Percentiles rank a stretch among this genome's conserved stretches.
phyloP scores from a whole-genome alignment of 1,139 yeast genomes.

The Suhomyces anneliseae region DNA sequence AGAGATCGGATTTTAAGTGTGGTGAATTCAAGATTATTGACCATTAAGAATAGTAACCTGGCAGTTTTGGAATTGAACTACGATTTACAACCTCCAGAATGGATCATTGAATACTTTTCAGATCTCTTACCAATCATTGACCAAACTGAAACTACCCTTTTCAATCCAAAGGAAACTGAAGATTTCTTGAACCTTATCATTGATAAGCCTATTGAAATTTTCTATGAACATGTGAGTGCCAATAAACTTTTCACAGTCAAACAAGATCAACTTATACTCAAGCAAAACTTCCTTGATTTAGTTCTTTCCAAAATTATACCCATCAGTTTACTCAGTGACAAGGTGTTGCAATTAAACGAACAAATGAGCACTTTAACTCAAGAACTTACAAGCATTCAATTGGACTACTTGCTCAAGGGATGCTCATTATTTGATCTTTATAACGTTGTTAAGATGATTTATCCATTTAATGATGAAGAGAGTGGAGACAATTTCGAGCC shows the following conservation, averaged over 20 bases:
- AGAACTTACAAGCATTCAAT: constrained; percentile 43
- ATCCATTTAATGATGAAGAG: constrained; percentile 50
- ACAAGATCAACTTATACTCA: constrained; percentile 43
- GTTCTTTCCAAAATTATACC: constrained; percentile 57
- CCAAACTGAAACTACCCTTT: constrained; percentile 29
- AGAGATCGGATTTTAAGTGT: constrained; percentile 44
- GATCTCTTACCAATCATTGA: constrained; percentile 54
- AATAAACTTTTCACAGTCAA: constrained; percentile 27
- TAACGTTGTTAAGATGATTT: constrained; percentile 69
- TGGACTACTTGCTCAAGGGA: constrained; percentile 43
- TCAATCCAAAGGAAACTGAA: constrained; percentile 32
- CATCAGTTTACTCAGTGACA: constrained; percentile 37
- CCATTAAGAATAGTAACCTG: constrained; percentile 39
- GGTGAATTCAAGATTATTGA: constrained; percentile 41
- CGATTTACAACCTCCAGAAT: constrained; percentile 69
- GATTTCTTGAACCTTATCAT: constrained; percentile 39
- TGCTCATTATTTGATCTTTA: constrained; percentile 56
- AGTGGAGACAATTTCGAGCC: constrained; percentile 46
- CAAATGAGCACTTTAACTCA: constrained; percentile 32
- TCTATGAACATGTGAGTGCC: constrained; percentile 34
- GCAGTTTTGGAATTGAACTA: constrained; percentile 44
- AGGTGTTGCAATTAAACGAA: constrained; percentile 40
- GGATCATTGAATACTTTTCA: constrained; percentile 61
- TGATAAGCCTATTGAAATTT: constrained; percentile 50
- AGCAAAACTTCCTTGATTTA: constrained; percentile 60